Conservation (phyloP, 495 filamentous ascomycete species). For the Thermochaetoides thermophila region DNA sequence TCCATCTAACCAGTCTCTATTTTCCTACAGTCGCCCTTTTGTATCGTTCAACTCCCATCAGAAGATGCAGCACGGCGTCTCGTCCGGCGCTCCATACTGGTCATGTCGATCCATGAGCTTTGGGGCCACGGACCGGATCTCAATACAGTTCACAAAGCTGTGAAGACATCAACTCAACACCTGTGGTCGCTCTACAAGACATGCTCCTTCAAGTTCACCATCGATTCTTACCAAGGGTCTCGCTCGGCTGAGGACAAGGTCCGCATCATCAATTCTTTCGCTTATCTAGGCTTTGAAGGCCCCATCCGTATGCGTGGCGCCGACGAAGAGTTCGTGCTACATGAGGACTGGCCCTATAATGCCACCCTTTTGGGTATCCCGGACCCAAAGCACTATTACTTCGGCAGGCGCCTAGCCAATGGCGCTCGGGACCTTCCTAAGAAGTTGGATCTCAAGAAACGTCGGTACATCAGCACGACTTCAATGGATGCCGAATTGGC, state of each 20-base stretch:
- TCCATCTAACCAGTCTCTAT: conserved; percentile 2
- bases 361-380: conserved; percentile 23
- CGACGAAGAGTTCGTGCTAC: conserved; percentile 58
- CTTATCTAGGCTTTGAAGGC: conserved; percentile 62
- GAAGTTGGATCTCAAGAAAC: conserved; percentile 81
- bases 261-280: conserved; percentile 64
- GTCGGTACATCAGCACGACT: conserved; percentile 84
- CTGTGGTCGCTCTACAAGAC: conserved; percentile 49
- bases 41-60: conserved; percentile 55
- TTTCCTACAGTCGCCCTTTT: conserved; percentile 62
- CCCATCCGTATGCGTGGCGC: conserved; percentile 57
- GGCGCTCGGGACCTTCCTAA: conserved; percentile 51
- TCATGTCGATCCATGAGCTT: conserved; percentile 69
- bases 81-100: conserved; percentile 61
- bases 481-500: conserved; percentile 93
- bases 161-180: conserved; percentile 40
- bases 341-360: conserved; percentile 59
- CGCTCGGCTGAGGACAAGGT: conserved; percentile 42
- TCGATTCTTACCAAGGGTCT: conserved; percentile 65
- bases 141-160: conserved; percentile 48
- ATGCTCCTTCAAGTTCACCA: conserved; percentile 61
- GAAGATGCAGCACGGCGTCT: conserved; percentile 48
- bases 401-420: conserved; percentile 52
- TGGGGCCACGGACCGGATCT: conserved; percentile 66
- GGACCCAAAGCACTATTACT: conserved; percentile 46